These are phyloP conservation scores for Brassica napus DNA, from an alignment of 345 rosid genomes.

Conservation along the genomic window Da-Ae NC_063452.1:35547001-35547500, in stretches of 20 bases:
- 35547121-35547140: slow-evolving; percentile 84
- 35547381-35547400: slow-evolving; percentile 90
- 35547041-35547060: slow-evolving; percentile 71
- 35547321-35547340: slow-evolving; percentile 75
- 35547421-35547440: slow-evolving; percentile 81
- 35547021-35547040: slow-evolving; percentile 89
- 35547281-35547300: slow-evolving; percentile 64
- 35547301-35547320: slow-evolving; percentile 71
- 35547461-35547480: slow-evolving; percentile 61
- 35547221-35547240: not conserved
- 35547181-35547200: slow-evolving; percentile 55
- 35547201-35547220: not conserved
- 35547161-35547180: slow-evolving; percentile 82
- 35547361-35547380: slow-evolving; percentile 83
- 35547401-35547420: slow-evolving; percentile 82
- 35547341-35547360: slow-evolving; percentile 69
- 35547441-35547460: slow-evolving; percentile 70
- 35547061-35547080: slow-evolving; percentile 88
- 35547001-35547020: slow-evolving; percentile 87
- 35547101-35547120: slow-evolving; percentile 90
- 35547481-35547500: slow-evolving; percentile 60
- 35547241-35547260: not conserved
- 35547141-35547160: slow-evolving; percentile 70
- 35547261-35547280: slow-evolving; percentile 73
- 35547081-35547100: slow-evolving; percentile 93